Conservation (phyloP, 2,329 filamentous ascomycete genomes). For the Aspergillus tubingensis region DNA sequence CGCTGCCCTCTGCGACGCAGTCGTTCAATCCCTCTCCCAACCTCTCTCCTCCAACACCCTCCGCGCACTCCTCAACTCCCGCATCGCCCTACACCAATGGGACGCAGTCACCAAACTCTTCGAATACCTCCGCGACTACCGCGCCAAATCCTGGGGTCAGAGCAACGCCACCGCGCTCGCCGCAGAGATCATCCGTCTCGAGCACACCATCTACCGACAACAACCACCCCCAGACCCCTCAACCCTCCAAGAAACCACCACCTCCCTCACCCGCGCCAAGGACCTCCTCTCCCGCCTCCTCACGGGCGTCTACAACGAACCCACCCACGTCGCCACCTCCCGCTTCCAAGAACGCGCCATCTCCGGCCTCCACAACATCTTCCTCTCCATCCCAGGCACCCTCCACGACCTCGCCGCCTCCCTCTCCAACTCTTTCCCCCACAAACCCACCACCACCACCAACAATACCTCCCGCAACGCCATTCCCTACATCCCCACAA, state of each 20-base stretch:
- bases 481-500: constrained; percentile 34
- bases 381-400: constrained; percentile 35
- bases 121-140: constrained; percentile 35
- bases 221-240: constrained; percentile 1
- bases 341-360: constrained; percentile 34
- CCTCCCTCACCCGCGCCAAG: constrained; percentile 29
- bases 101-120: constrained; percentile 34
- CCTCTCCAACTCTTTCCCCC: constrained; percentile 19
- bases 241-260: constrained; percentile 10
- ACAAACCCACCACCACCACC: not conserved
- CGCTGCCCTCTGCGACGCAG: constrained; percentile 29
- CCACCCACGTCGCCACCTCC: constrained; percentile 16
- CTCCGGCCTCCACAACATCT: constrained; percentile 32
- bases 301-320: constrained; percentile 37
- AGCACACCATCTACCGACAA: constrained; percentile 26
- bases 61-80: constrained; percentile 38
- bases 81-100: constrained; percentile 38
- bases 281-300: constrained; percentile 38
- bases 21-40: constrained; percentile 32
- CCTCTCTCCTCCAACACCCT: constrained; percentile 39
- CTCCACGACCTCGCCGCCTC: constrained; percentile 31
- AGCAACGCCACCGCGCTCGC: constrained; percentile 39
- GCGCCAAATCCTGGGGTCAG: constrained; percentile 40
- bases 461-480: constrained; percentile 16
- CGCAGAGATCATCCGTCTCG: constrained; percentile 44